Base-by-base conservation (phyloP, 1,139 yeast species). In the Taphrina confusa region DNA sequence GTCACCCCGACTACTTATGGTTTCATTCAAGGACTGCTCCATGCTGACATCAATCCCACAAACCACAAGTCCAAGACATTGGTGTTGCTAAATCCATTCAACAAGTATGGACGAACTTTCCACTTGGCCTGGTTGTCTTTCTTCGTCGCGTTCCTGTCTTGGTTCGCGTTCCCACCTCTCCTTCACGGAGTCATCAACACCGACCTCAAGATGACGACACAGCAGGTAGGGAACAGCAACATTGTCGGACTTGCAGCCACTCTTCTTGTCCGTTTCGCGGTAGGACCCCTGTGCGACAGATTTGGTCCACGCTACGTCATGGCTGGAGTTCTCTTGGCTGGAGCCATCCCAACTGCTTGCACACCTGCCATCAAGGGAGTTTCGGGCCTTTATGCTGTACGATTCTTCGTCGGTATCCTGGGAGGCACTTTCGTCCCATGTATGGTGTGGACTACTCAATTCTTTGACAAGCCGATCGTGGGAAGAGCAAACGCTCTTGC, bases 151-250 rank as follows among this genome's bases (percentile, higher is more conserved):
- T 72, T 72, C 61, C 64, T 72, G 4, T 70, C 74, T 3, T 72
- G 75, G 75, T 72, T 72, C 63, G 74, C 74, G 2, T 72, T 72
- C 63, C 74, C 75, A 2, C 75, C 75, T 12, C 65, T 72, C 30
- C 61, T 72, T 49, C 60, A 56, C 34, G 65, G 68, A 8, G 62
- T 67, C 22, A 67, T 72, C 46, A 66, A 66, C 40, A 61, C 57
- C 9, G 73, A 71, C 60, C 63, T 72, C 27, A 51, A 66, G 1
- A 61, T 72, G 39, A 67, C 72, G 2, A 65, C 72, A 1, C 62
- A 65, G 9, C 72, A 71, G 31, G 68, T 71, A 44, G 70, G 72
- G 31, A 71, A 72, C 62, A 67, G 72, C 47, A 72, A 72, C 55
- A 71, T 72, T 36, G 70, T 70, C 51, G 75, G 73, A 4, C 65